Evolutionary conservation across 352 stramenopile species (phyloP), one percentile per base, ranked within the genome.

Genomic region (Pythium coloratum): DNA sequence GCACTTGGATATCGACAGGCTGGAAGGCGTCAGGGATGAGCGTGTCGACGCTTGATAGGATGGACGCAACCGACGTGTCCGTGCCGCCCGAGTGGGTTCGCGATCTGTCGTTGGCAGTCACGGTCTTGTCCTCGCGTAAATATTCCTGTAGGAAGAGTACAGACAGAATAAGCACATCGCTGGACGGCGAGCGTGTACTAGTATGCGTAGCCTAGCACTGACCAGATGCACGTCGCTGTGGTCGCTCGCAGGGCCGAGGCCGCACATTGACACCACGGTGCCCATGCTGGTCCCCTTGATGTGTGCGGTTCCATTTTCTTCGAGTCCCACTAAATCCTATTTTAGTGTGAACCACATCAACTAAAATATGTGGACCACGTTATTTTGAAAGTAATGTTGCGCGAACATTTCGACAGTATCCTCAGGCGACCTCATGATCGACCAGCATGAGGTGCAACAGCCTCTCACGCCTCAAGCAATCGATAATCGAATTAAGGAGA

Each of bases 251-350:
- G 67, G 55, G 46, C 59, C 62, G 58, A 85, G 66, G 18, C 77
- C 77, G 62, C 77, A 85, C 59, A 81, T 71, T 6, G 77, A 82
- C 47, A 80, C 55, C 30, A 65, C 65, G 20, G 53, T 67, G 53
- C 77, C 77, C 77, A 85, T 85, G 55, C 8, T 40, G 7, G 32
- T 20, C 28, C 38, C 16, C 10, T 44, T 44, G 5, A 32, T 14
- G 28, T 20, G 6, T 46, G 32, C 30, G 6, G 6, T 51, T n/a
- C 36, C 34, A 30, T 30, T 30, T 30, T 30, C 28, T 30, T 30
- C 28, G 28, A 30, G 28, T 30, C 28, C 28, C 28, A 30, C 28
- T 30, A 0, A 30, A 30, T 30, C 28, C 28, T 1, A 5, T 5
- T 5, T 30, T 44, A 44, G 36, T 16, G 36, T 44, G 36, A 2